Base-by-base conservation (phyloP, 768 basidiomycete species). In the Suillus spraguei region DNA sequence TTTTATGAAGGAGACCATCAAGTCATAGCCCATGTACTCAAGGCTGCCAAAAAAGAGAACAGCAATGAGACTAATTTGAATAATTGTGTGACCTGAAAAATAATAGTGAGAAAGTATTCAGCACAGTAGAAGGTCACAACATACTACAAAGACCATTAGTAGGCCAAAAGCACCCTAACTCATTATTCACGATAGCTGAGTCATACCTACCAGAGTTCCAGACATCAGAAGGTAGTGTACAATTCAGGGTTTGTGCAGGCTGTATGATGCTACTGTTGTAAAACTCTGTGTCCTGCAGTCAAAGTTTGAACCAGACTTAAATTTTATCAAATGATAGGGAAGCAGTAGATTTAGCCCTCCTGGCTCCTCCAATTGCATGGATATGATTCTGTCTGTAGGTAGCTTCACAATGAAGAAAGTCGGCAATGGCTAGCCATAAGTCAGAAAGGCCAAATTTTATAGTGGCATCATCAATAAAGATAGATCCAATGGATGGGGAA, bases 391-490 rank as follows among this genome's bases (percentile, higher is more conserved):
- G 11, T 22, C 46, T 4, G 3, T 47, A 22, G 22, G 46, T 22
- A 47, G 0, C 46, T 17, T 47, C 46, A 11, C 11, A 1, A 47
- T 2, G 22, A 47, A 47, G 46, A 47, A 47, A 47, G 22, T 47
- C 1, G 3, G 46, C 11, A 24, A 46, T 46, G 16, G 68, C 16
- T 77, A 59, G 16, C 63, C 33, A 59, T 70, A 77, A 22, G 44
- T 46, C 10, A 5, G 44, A 5, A 22, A 46, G 44, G n/a, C 10
- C 44, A 46, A 46, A 46, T 28, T 64, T 44, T 4, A 33, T 13
- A 2, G 73, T 67, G 35, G 66, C 71, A 41, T 70, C 63, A 20
- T 74, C 66, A 49, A 78, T 55, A 9, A 64, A 46, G 22, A 74
- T 67, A 20, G 59, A 35, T 47, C 62, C 64, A 32, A 65, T 64